These are phyloP conservation scores for Sistotremastrum niveocremeum DNA, from an alignment of 768 basidiomycete species.

Conservation along the genomic window DNA sequence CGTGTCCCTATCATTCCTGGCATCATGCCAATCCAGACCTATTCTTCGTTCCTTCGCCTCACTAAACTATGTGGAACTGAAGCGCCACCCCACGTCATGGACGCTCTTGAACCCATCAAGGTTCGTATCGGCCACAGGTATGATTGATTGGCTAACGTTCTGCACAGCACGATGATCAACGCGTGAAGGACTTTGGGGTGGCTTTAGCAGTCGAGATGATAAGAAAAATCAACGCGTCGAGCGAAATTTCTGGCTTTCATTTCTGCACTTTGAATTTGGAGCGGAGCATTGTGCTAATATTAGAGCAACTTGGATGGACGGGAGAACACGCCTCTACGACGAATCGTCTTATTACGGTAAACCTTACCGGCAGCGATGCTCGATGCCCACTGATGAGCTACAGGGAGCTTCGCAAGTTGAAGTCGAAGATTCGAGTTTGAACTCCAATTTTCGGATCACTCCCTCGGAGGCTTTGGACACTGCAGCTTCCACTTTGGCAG, in stretches of 20 bases:
- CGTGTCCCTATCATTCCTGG: constrained; percentile 85
- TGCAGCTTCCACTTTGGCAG: constrained; percentile 43
- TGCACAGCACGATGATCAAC: constrained; percentile 78
- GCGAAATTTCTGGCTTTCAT: constrained; percentile 64
- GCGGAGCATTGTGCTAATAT: constrained; percentile 78
- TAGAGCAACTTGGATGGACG: constrained; percentile 72
- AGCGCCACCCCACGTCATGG: constrained; percentile 55
- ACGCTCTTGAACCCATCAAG: constrained; percentile 59
- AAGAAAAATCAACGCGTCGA: constrained; percentile 36
- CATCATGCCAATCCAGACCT: constrained; percentile 96
- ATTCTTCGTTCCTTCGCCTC: constrained; percentile 82
- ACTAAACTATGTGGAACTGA: constrained; percentile 77
- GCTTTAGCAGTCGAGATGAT: constrained; percentile 75
- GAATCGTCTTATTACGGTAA: constrained; percentile 60
- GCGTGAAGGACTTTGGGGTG: constrained; percentile 93
- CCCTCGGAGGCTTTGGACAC: constrained; percentile 50
- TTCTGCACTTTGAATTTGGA: constrained; percentile 97
- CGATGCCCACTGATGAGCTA: neutral
- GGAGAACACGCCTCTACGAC: constrained; percentile 24
- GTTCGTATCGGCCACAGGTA: constrained; percentile 28
- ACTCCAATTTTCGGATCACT: constrained; percentile 38
- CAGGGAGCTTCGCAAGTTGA: constrained; percentile 1
- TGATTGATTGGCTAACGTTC: neutral
- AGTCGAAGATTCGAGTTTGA: constrained; percentile 23
- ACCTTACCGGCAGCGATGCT: constrained; percentile 5